Percentiles rank a stretch among this genome's conserved stretches.
These are phyloP conservation scores for Candida sithepensis DNA, from an alignment of 805 yeast species.

Conservation along the genomic window DNA sequence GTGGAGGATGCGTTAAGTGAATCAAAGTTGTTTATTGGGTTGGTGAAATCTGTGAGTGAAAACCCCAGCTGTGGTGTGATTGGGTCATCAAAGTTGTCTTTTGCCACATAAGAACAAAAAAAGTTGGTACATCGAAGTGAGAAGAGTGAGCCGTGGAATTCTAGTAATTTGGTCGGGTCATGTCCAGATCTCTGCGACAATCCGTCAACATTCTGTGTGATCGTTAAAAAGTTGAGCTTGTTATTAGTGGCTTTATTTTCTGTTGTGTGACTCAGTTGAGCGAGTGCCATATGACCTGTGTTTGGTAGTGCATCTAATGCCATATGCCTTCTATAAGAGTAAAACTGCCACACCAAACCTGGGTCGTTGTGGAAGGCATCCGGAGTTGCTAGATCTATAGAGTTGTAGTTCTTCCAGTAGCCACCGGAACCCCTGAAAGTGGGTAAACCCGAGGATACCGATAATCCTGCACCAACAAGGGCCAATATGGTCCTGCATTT, in stretches of 20 bases:
- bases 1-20: neutral
- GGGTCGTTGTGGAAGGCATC: conserved; percentile 86
- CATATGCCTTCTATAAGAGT: conserved; percentile 60
- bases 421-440: conserved; percentile 73
- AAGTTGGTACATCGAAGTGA: conserved; percentile 72
- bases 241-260: neutral
- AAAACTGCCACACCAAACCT: conserved; percentile 87
- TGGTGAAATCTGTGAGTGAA: conserved; percentile 8
- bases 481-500: conserved; percentile 51
- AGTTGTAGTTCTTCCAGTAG: conserved; percentile 71
- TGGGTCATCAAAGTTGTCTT: conserved; percentile 53
- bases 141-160: conserved; percentile 79
- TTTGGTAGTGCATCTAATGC: conserved; percentile 73
- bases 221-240: conserved; percentile 47
- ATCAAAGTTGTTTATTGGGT: neutral
- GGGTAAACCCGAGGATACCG: conserved; percentile 73
- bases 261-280: conserved; percentile 48
- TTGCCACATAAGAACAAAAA: conserved; percentile 59
- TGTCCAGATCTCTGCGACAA: conserved; percentile 66
- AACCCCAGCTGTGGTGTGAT: conserved; percentile 38
- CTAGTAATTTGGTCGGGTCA: conserved; percentile 47
- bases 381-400: conserved; percentile 86
- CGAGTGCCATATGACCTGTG: conserved; percentile 66
- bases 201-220: conserved; percentile 85
- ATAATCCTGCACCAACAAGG: conserved; percentile 79